Base-by-base conservation (phyloP, 1,139 yeast species). In the Saccharomyces hybrid region DNA sequence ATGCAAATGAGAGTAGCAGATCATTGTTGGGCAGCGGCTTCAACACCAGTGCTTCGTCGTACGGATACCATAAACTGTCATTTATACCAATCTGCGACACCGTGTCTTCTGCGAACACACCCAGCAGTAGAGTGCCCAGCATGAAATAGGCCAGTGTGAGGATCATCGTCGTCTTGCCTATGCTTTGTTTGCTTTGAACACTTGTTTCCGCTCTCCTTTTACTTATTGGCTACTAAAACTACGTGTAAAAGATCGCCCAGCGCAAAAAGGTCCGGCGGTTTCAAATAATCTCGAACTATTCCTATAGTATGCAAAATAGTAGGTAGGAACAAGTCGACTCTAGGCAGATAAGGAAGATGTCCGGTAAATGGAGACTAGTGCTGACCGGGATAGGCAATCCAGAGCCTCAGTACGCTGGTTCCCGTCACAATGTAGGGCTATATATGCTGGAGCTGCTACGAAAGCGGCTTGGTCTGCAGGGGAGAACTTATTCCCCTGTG, bases 301-400 rank as follows among this genome's bases (percentile, higher is more conserved):
- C 34, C 44, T 8, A 38, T 9, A 38, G 3, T 38, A 38, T 6
- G 16, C 9, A 16, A 38, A 16, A 16, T 16, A 6, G 2, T 38
- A 16, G 16, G 13, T 14, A 13, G 16, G 9, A 13, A 38, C 44
- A 38, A 16, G 23, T 9, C 44, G 5, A 38, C 8, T 9, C 34
- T 16, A 14, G 8, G 13, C 6, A 38, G 5, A 38, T 16, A 4
- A 16, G 23, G 13, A 16, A 13, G 9, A 38, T 38, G 44, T 8
- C 25, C n/a, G 25, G 44, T 16, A 38, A 38, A 13, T 16, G 44
- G 44, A 38, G 25, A 38, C 13, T 38, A 11, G 5, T 38, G 16
- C 63, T 83, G 8, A 81, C 84, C 5, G 86, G 93, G 0, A 73
- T 89, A 3, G 96, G 96, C 0, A 89, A 89, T 64, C 96, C 96